phyloP scores from a whole-genome alignment of 2,329 filamentous ascomycete species.

The Alternaria arbusti region DNA sequence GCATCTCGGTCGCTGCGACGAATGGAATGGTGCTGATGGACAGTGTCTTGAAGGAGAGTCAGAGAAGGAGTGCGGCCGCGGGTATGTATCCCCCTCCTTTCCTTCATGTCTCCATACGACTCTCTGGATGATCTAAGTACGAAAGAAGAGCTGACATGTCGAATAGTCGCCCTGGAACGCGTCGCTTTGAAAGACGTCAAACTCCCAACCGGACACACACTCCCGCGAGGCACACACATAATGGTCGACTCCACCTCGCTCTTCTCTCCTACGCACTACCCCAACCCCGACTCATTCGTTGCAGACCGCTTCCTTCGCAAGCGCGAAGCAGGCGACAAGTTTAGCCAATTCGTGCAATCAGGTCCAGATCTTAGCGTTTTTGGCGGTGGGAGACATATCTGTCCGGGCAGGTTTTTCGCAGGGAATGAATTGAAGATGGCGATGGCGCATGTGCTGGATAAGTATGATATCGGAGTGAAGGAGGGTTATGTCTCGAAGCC shows the following conservation, averaged over 20 bases:
- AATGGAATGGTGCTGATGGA: constrained; percentile 1
- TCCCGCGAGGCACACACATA: not conserved
- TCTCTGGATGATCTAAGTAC: accelerated
- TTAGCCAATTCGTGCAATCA: not conserved
- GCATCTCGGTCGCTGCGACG: not conserved
- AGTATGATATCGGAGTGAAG: not conserved
- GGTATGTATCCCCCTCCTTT: not conserved
- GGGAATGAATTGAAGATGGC: not conserved
- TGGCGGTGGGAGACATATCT: not conserved
- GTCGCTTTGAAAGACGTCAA: not conserved
- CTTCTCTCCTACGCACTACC: not conserved
- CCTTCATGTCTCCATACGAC: not conserved
- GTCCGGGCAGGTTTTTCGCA: not conserved
- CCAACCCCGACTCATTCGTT: not conserved
- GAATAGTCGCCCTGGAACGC: not conserved
- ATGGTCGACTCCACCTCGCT: not conserved
- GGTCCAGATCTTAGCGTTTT: not conserved
- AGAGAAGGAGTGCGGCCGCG: not conserved
- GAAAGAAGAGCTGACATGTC: not conserved
- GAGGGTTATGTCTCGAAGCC: not conserved
- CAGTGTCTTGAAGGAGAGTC: not conserved
- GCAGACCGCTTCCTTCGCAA: not conserved
- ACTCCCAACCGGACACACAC: not conserved
- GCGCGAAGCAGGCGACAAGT: not conserved
- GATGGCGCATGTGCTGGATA: not conserved